A percentile compares a stretch with the other conserved stretches of the same genome.
These are phyloP conservation scores for Hypoxylon sp. DNA, from an alignment of 2,329 filamentous ascomycete species.

Conservation along the genomic window DNA sequence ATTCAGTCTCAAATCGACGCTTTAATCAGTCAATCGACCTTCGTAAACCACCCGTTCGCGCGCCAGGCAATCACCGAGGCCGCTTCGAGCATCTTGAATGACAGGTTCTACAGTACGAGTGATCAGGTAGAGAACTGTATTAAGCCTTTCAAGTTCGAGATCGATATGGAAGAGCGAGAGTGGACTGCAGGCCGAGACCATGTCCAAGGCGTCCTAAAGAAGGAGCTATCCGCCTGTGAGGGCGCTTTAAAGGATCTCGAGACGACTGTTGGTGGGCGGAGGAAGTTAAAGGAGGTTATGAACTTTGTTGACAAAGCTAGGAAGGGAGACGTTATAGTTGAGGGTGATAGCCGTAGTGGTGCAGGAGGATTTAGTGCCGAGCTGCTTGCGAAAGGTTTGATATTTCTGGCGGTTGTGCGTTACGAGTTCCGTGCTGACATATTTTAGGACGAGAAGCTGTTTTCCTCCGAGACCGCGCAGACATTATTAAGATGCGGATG, in stretches of 20 bases:
- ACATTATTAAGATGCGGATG: conserved; percentile 91
- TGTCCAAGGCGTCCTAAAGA: conserved; percentile 83
- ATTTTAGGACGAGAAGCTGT: conserved; percentile 86
- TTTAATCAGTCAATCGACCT: conserved; percentile 85
- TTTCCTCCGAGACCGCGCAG: conserved; percentile 92
- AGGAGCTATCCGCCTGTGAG: conserved; percentile 88
- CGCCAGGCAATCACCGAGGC: conserved; percentile 94
- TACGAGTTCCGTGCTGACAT: conserved; percentile 48
- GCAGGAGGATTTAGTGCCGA: conserved; percentile 94
- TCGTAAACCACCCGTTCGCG: conserved; percentile 91
- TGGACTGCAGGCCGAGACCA: conserved; percentile 91
- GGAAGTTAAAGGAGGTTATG: conserved; percentile 92
- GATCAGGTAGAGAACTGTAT: conserved; percentile 99
- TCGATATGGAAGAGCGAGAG: conserved; percentile 92
- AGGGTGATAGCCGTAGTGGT: conserved; percentile 85
- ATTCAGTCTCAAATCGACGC: conserved; percentile 87
- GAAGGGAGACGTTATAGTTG: conserved; percentile 86
- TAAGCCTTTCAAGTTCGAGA: conserved; percentile 98
- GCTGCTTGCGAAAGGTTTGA: conserved; percentile 83
- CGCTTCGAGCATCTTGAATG: conserved; percentile 89
- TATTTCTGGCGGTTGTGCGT: conserved; percentile 13
- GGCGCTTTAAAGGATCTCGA: conserved; percentile 82
- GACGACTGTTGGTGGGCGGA: conserved; percentile 81
- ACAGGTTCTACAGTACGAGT: conserved; percentile 95
- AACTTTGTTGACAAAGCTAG: conserved; percentile 90